Conservation (phyloP, 805 yeast species). For the Alloascoidea hylecoeti region DNA sequence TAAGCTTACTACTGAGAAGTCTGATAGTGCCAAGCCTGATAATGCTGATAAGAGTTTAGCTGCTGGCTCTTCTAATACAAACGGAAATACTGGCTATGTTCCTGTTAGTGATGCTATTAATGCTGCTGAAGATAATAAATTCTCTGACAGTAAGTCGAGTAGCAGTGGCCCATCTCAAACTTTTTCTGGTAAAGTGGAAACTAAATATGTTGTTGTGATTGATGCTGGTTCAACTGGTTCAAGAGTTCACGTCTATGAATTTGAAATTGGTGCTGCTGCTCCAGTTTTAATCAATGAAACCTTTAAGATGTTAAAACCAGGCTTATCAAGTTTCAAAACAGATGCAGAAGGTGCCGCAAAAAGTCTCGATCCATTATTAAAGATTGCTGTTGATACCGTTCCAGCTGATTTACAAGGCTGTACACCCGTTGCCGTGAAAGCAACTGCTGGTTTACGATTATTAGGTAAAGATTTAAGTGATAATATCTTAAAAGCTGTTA, state of each 20-base stretch:
- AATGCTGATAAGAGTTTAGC: conserved; percentile 4
- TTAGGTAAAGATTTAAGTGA: conserved; percentile 65
- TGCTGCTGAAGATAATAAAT: neutral
- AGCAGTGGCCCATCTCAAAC: neutral
- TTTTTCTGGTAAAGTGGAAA: conserved; percentile 21
- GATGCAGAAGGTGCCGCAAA: conserved; percentile 78
- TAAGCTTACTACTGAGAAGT: too few species aligned
- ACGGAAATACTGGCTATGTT: conserved; percentile 7
- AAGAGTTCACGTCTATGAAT: conserved; percentile 86
- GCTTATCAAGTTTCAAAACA: conserved; percentile 72
- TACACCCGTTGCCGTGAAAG: conserved; percentile 93
- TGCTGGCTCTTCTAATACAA: conserved; percentile 9
- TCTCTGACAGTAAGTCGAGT: conserved; percentile 2
- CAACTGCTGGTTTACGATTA: conserved; percentile 91
- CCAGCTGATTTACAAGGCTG: conserved; percentile 65
- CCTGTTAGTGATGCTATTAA: neutral
- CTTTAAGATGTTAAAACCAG: conserved; percentile 86
- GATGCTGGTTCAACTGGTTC: conserved; percentile 99
- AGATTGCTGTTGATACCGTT: conserved; percentile 60
- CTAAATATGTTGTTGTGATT: conserved; percentile 77
- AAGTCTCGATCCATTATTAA: conserved; percentile 74
- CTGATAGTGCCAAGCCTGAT: neutral
- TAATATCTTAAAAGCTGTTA: conserved; percentile 64
- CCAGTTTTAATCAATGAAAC: conserved; percentile 70
- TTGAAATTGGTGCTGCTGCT: conserved; percentile 75